Conservation (phyloP, 192 early-diverging fungal species). For the Backusella luteola region DNA sequence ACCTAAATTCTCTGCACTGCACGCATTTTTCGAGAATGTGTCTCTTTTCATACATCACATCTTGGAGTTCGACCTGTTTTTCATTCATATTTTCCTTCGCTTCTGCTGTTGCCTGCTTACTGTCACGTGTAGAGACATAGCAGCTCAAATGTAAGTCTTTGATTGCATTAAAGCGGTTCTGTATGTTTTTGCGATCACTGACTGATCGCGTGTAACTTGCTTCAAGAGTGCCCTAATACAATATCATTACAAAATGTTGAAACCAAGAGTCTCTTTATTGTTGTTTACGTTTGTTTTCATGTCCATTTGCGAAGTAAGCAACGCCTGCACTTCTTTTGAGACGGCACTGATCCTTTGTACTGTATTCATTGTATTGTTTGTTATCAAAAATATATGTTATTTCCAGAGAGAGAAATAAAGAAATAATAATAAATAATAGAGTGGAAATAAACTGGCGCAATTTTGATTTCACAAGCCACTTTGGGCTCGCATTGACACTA, state of each 20-base stretch:
- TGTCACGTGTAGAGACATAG: slow-evolving; percentile 29
- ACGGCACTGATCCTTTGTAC: neutral
- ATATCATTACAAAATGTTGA: neutral
- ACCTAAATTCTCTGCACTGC: slow-evolving; percentile 56
- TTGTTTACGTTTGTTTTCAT: neutral
- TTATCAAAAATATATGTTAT: neutral
- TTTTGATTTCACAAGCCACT: too few species aligned
- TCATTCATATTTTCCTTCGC: slow-evolving; percentile 56
- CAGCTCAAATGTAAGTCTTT: slow-evolving; percentile 13
- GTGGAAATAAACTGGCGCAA: too few species aligned
- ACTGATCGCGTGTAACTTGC: neutral
- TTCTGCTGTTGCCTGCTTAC: slow-evolving; percentile 48
- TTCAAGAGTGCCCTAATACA: slow-evolving; percentile 18
- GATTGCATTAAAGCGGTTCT: slow-evolving; percentile 12
- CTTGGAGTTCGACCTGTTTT: slow-evolving; percentile 45
- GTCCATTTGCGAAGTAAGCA: neutral
- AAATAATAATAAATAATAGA: neutral
- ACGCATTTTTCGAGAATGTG: slow-evolving; percentile 55
- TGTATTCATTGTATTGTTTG: neutral
- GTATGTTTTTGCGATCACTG: neutral
- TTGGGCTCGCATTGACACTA: too few species aligned
- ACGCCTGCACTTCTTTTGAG: neutral
- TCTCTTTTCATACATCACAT: slow-evolving; percentile 56
- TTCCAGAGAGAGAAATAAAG: neutral
- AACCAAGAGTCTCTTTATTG: too few species aligned